These are phyloP conservation scores for Dacryopinax spathularia DNA, from an alignment of 768 basidiomycete genomes.

Conservation along the genomic window DNA sequence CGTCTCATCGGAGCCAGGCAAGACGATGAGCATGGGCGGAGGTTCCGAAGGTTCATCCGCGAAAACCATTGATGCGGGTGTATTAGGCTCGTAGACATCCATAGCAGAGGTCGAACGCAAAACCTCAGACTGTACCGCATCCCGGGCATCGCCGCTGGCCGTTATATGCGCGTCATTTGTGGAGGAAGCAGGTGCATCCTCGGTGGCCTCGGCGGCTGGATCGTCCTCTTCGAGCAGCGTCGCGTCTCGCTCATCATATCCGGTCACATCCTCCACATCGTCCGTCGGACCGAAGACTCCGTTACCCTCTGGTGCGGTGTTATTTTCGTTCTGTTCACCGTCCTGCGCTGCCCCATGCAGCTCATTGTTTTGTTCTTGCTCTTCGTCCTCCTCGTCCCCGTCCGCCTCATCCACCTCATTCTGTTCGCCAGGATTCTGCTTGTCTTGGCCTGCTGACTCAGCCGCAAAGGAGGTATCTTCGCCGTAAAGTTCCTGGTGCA, in stretches of 20 bases:
- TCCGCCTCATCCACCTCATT: not conserved
- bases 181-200: not conserved
- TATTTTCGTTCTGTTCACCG: not conserved
- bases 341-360: not conserved
- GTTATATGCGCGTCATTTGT: not conserved
- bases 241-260: not conserved
- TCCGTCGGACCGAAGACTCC: not conserved
- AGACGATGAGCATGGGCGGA: not conserved
- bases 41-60: not conserved
- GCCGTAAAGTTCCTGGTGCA: not conserved
- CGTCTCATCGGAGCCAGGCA: not conserved
- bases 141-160: too few species aligned
- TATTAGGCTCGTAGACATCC: not conserved
- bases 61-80: not conserved
- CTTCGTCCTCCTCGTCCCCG: not conserved
- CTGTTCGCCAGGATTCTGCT: not conserved
- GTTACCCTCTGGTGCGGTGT: not conserved
- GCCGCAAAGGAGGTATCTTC: not conserved
- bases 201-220: not conserved
- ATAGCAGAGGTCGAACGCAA: not conserved
- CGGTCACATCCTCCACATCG: not conserved
- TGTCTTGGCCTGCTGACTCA: not conserved
- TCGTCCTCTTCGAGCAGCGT: not conserved
- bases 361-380: not conserved
- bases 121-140: not conserved